Evolutionary conservation across 2,329 filamentous ascomycete genomes (phyloP).

Genomic region (Diplodia scrobiculata): DNA sequence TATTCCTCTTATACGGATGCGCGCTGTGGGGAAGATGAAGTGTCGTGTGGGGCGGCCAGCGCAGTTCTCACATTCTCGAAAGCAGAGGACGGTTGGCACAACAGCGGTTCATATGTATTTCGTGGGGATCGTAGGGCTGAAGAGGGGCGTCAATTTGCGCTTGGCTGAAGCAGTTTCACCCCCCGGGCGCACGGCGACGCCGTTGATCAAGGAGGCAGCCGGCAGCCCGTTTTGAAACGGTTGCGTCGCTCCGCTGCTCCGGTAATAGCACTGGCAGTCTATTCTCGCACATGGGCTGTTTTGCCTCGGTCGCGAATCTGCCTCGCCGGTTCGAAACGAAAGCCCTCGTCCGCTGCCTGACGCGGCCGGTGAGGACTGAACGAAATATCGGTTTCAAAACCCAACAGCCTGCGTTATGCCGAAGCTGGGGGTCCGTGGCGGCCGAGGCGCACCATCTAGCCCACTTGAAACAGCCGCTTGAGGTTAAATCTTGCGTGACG

Average conservation of each 20-base stretch:
- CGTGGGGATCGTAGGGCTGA: slow-evolving; percentile 3
- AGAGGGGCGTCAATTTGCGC: neutral
- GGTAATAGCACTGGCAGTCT: neutral
- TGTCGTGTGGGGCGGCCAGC: neutral
- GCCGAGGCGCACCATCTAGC: too few relatives aligned
- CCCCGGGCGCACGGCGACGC: neutral
- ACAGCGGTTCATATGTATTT: neutral
- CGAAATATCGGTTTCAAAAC: neutral
- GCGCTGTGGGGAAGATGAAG: neutral
- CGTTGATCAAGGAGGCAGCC: neutral
- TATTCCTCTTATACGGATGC: neutral
- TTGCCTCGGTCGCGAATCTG: neutral
- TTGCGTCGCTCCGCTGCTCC: neutral
- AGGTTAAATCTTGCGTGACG: neutral
- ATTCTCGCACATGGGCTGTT: slow-evolving; percentile 1
- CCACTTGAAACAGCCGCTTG: neutral
- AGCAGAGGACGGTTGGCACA: neutral
- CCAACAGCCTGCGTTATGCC: neutral
- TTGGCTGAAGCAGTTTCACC: neutral
- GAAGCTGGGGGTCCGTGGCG: neutral
- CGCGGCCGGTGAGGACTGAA: neutral
- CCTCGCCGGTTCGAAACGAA: neutral
- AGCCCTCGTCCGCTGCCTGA: too few relatives aligned
- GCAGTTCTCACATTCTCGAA: neutral
- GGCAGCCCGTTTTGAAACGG: neutral